Base-by-base conservation (phyloP, 2,329 filamentous ascomycete genomes). In the Zopfia rhizophila region DNA sequence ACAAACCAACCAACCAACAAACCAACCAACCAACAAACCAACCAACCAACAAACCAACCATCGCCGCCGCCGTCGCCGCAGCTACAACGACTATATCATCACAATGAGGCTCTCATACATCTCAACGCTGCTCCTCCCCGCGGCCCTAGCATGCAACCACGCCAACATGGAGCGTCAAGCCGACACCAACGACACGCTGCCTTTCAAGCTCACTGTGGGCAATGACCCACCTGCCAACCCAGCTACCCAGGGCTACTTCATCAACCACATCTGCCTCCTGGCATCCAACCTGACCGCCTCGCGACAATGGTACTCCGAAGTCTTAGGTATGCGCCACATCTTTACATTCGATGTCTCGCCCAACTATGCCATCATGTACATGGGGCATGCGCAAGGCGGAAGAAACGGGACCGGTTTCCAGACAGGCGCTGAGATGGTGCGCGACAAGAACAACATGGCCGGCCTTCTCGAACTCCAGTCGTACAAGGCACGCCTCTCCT, bases 321-420 rank as follows among this genome's bases (percentile, higher is more conserved):
- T 68, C 18, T 59, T 74, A 29, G 72, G 70, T 24, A 65, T 73
- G 53, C 65, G 70, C 16, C 58, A 68, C 22, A 48, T 72, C 19
- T 70, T 72, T 56, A 71, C 68, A 18, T 36, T 65, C n/a, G 51
- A 65, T 21, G 38, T 65, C 8, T 59, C 63, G 5, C 44, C 57
- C 8, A 50, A 61, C 23, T 68, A 61, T 38, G 61, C 60, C 17
- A 55, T 73, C 46, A 66, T 63, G 29, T 74, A 74, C 53, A 59
- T 74, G 55, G 68, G 60, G 27, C 66, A 73, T 45, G 54, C 61
- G 19, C 65, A 69, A 28, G 72, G 69, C 38, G 70, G 72, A n/a
- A 58, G 60, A 30, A 74, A 72, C 48, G 72, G 72, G 16, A 70
- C 65, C 4, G 72, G 66, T 8, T 73, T 63, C 42, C 70, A 73